These are phyloP conservation scores for Jackrogersella multiformis DNA, from an alignment of 495 filamentous ascomycete species.

Conservation along the genomic window DNA sequence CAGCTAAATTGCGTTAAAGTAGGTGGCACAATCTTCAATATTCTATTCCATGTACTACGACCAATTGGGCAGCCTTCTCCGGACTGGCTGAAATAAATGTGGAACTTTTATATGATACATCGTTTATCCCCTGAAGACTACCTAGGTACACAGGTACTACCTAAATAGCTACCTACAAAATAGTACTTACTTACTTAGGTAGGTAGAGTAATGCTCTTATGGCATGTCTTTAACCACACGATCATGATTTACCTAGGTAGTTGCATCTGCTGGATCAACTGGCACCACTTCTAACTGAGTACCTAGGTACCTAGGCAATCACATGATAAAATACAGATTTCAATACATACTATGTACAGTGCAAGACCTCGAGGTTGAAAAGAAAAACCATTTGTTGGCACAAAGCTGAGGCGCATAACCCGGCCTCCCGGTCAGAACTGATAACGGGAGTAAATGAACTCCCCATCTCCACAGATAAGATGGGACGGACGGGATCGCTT, in stretches of 20 bases:
- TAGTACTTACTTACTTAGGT: no score
- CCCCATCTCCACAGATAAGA: slow-evolving; percentile 23
- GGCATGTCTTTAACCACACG: slow-evolving; percentile 19
- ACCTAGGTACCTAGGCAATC: no score
- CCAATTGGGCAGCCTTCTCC: slow-evolving; percentile 31
- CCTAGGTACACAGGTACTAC: background rate
- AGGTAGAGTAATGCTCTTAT: no score
- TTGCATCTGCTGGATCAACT: background rate
- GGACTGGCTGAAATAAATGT: slow-evolving; percentile 7
- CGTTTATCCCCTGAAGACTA: background rate
- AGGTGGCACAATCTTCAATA: slow-evolving; percentile 5
- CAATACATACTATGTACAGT: background rate
- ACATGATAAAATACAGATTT: slow-evolving; percentile 12
- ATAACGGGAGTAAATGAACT: slow-evolving; percentile 25
- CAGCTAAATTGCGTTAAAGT: background rate
- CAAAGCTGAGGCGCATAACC: no score
- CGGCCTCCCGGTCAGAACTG: background rate
- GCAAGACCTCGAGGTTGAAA: background rate
- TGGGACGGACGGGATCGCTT: no score
- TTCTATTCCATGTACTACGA: slow-evolving; percentile 19
- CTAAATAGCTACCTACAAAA: no score
- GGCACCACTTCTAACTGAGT: background rate
- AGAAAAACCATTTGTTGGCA: background rate
- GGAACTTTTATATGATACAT: slow-evolving; percentile 4
- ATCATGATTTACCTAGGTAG: slow-evolving; percentile 16